Evolutionary conservation across 2,329 filamentous ascomycete species (phyloP), one percentile per base, ranked within the genome.

Genomic region (Colletotrichum zoysiae): DNA sequence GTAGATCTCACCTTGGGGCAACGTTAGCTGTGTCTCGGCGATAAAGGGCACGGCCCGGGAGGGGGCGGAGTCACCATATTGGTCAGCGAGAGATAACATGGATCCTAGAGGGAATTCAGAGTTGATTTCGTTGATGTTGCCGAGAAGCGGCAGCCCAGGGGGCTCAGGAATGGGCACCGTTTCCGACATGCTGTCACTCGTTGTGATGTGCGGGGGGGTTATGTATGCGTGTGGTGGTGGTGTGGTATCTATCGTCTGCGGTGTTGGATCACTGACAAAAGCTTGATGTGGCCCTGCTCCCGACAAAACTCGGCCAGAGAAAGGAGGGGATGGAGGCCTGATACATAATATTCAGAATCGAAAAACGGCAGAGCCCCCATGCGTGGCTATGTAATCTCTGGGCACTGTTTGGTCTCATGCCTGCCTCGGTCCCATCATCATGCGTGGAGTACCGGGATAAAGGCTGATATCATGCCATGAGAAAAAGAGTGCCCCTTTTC

Each of bases 61-160:
- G 53, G 57, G 65, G 44, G 55, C 26, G 18, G 26, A 42, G 81
- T 76, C 77, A 91, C 91, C 92, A 81, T 93, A 93, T 71, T 86
- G 88, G 53, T 92, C 87, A 23, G 89, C 88, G 62, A 94, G 82
- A 20, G 86, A 83, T 12, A 81, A 78, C 48, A 93, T 80, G 38
- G 89, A 89, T 35, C 84, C 82, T 2, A 89, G 78, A 0, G 91
- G 88, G 30, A 87, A 84, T n/a, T 87, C 85, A 0, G 85, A 79
- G 70, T 92, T 87, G 73, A 95, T 86, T 74, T 92, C 90, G 64
- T 83, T 82, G 40, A 92, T 77, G 75, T 94, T 92, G 51, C 92
- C 92, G 42, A 94, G 74, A 35, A 94, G 78, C 1, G 91, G 92
- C 71, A 92, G 82, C 5, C 89, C 90, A 59, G 84, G 85, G 40